Base-by-base conservation (phyloP, 139 green algal species). In the Coccomyxa sp. region DNA sequence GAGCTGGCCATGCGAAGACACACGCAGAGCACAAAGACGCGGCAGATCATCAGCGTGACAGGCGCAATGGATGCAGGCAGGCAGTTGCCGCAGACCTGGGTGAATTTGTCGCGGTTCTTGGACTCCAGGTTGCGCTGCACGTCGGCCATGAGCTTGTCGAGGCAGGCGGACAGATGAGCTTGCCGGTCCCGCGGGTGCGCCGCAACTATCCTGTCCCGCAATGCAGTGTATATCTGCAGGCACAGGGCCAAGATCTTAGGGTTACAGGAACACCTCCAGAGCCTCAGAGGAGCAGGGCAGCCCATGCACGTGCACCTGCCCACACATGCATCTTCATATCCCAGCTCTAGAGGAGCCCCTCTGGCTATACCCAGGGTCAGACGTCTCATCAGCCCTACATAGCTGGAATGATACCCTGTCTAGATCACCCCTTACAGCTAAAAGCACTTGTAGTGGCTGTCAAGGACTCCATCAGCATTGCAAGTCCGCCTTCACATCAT, bases 71-170 rank as follows among this genome's bases (percentile, higher is more conserved):
- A 34, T 27, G 33, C 10, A 34, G 39, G 27, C 8, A 41, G 55
- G 22, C 38, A 29, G 6, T 24, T 12, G 27, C 27, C 35, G 58
- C 70, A 33, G 2, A 79, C 85, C 82, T 98, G 96, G 41, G 96
- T 99, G 89, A 99, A 99, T 85, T 95, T 97, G 90, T 99, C 96
- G 6, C 94, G 82, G 86, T 99, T 99, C 86, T 97, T 97, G 33
- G 93, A 82, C 77, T 98, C 96, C 50, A 99, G 86, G 44, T 87
- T 96, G 54, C 89, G 88, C 35, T 89, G 73, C 73, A 98, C 93
- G 58, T 97, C 94, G 7, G 70, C 74, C 95, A 98, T 98, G 9
- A 99, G 92, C 83, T 95, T 96, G 40, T 95, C 91, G 54, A 99
- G 88, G 84, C 93, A 98, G 4, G 78, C 69, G 2, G 85, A 77